Evolutionary conservation across 176 grass and related monocot genomes (phyloP).

Genomic region (Oryza coarctata): DNA sequence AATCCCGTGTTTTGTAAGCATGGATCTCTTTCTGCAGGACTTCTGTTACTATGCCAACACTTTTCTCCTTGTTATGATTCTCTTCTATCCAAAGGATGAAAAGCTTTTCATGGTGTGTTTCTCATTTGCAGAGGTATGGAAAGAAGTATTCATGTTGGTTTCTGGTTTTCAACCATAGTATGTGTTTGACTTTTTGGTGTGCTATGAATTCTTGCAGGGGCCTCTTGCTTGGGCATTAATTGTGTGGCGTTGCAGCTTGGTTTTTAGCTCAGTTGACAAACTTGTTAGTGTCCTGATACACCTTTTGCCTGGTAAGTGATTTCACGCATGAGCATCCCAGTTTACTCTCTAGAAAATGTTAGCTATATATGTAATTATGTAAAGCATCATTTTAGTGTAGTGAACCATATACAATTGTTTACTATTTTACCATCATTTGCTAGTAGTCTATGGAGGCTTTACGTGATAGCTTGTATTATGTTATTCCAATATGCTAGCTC

Average conservation of each 20-base stretch:
- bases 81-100: conserved; percentile 96
- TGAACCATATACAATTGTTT: conserved; percentile 1
- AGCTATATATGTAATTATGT: not conserved
- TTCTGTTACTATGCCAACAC: conserved; percentile 99
- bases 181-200: conserved; percentile 27
- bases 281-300: conserved; percentile 98
- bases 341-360: not conserved
- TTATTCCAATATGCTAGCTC: not conserved
- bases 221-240: conserved; percentile 98
- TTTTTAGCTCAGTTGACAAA: conserved; percentile 96
- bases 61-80: conserved; percentile 89
- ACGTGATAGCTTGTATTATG: not conserved
- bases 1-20: not conserved
- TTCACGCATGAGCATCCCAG: not conserved
- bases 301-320: conserved; percentile 85
- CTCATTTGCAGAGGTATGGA: conserved; percentile 95
- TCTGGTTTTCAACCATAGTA: not conserved
- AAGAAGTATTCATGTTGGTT: conserved; percentile 13
- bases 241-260: conserved; percentile 95
- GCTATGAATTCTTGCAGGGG: conserved; percentile 53
- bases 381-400: not conserved
- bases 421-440: not conserved
- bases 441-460: not conserved
- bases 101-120: conserved; percentile 99
- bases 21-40: conserved; percentile 56